Evolutionary conservation across 2,329 filamentous ascomycete genomes (phyloP), one percentile per base, ranked within the genome.

Genomic region (Aspergillus sp.): DNA sequence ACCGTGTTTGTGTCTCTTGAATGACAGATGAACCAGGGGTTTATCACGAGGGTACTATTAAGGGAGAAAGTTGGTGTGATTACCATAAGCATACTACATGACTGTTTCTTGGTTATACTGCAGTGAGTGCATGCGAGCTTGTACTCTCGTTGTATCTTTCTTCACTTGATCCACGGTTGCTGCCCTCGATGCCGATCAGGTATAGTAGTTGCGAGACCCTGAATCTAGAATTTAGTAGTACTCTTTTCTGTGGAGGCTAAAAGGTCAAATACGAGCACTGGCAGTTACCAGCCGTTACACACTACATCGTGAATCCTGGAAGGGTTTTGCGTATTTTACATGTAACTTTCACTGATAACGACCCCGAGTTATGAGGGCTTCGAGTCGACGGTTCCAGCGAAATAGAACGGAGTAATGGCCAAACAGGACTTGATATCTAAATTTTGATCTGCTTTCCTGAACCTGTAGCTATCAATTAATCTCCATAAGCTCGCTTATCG

Each of bases 261-360:
- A 48, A 23, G 23, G 23, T 25, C 23, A 15, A 22, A 28, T 48
- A 50, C 48, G 3, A 22, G 34, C 15, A 7, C 6, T 28, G 25
- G 25, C 25, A 28, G 7, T 30, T 54, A 49, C 19, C 22, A 30
- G 30, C 48, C 28, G 38, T 54, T 59, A 59, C 57, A 23, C 3
- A 43, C 7, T 25, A n/a, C 30, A 31, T 15, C 22, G 49, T 19
- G 19, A 19, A 19, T 19, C 19, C 19, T 48, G 41, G 7, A 38
- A 31, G 48, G 13, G 7, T 28, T 19, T 15, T 15, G 43, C 13
- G 43, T 52, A 59, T 48, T 43, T 59, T 59, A 47, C 57, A 54
- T 11, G 28, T 43, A 41, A 22, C 28, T 59, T 59, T 54, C 49
- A 34, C 38, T 22, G 4, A 23, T 48, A 48, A 38, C 25, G 25